Conservation (phyloP, 345 rosid genomes). For the Dovyalis caffra region DNA sequence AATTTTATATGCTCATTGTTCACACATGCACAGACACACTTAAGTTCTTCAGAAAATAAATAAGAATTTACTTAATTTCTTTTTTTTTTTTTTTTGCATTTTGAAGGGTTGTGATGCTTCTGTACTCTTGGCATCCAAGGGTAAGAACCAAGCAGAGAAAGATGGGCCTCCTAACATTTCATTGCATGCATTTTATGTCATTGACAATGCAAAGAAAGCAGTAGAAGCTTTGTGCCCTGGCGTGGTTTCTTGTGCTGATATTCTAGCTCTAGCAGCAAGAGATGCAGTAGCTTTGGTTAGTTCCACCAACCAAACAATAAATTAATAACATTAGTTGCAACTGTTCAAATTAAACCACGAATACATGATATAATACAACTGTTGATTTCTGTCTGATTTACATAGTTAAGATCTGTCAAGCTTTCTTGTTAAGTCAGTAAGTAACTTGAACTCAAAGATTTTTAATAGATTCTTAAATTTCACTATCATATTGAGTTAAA, state of each 20-base stretch:
- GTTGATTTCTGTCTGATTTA: too few relatives aligned
- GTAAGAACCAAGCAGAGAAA: conserved; percentile 70
- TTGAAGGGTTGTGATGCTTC: conserved; percentile 87
- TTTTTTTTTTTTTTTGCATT: background rate
- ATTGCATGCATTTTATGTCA: conserved; percentile 79
- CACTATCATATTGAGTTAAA: too few relatives aligned
- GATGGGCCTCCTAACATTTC: conserved; percentile 93
- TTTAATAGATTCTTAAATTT: too few relatives aligned
- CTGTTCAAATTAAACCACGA: too few relatives aligned
- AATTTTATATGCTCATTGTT: too few relatives aligned
- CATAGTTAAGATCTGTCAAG: too few relatives aligned
- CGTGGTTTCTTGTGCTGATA: conserved; percentile 86
- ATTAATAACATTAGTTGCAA: too few relatives aligned
- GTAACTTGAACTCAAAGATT: too few relatives aligned
- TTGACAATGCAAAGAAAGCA: conserved; percentile 75
- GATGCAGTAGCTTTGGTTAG: conserved; percentile 75
- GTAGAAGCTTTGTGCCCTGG: conserved; percentile 77
- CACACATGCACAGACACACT: too few relatives aligned
- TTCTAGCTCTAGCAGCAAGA: conserved; percentile 78
- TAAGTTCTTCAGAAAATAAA: background rate
- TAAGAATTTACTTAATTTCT: background rate
- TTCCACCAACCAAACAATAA: background rate
- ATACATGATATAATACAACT: too few relatives aligned
- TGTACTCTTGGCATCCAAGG: conserved; percentile 65
- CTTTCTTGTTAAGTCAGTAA: too few relatives aligned